phyloP scores from a whole-genome alignment of 495 filamentous ascomycete species.

The Letharia columbiana region DNA sequence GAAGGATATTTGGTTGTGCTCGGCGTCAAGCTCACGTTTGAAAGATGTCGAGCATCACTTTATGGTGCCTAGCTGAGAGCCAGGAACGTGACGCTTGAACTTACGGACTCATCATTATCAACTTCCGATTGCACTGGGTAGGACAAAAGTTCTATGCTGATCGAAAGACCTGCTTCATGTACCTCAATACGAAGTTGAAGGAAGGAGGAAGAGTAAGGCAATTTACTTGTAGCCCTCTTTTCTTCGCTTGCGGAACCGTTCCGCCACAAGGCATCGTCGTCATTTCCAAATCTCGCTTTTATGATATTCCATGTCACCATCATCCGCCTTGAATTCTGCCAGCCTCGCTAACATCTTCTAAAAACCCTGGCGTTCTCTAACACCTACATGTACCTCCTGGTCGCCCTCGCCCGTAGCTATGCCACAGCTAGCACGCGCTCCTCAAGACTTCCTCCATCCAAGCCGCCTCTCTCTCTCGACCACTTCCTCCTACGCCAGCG shows the following conservation, averaged over 20 bases:
- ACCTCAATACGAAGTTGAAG: too few relatives aligned
- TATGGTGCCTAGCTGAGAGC: background rate
- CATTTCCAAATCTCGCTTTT: background rate
- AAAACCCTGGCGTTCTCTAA: background rate
- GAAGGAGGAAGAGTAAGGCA: background rate
- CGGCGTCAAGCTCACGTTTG: background rate
- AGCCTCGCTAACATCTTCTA: background rate
- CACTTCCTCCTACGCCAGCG: slow-evolving; percentile 27
- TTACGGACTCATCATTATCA: too few relatives aligned
- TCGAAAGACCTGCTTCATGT: too few relatives aligned
- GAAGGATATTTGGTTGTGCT: background rate
- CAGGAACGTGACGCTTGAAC: too few relatives aligned
- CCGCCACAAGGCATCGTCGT: background rate
- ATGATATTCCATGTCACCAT: too few relatives aligned
- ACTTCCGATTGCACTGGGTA: too few relatives aligned
- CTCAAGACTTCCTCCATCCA: background rate
- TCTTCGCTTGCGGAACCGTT: background rate
- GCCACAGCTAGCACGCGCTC: slow-evolving; percentile 1
- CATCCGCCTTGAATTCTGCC: background rate
- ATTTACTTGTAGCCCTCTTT: too few relatives aligned
- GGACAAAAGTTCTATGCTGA: too few relatives aligned
- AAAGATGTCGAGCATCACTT: background rate
- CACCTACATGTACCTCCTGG: background rate
- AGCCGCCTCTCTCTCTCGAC: slow-evolving; percentile 18
- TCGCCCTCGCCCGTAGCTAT: slow-evolving; percentile 5